Evolutionary conservation across 495 filamentous ascomycete species (phyloP).

Genomic region (Penicillium macrosclerotiorum): DNA sequence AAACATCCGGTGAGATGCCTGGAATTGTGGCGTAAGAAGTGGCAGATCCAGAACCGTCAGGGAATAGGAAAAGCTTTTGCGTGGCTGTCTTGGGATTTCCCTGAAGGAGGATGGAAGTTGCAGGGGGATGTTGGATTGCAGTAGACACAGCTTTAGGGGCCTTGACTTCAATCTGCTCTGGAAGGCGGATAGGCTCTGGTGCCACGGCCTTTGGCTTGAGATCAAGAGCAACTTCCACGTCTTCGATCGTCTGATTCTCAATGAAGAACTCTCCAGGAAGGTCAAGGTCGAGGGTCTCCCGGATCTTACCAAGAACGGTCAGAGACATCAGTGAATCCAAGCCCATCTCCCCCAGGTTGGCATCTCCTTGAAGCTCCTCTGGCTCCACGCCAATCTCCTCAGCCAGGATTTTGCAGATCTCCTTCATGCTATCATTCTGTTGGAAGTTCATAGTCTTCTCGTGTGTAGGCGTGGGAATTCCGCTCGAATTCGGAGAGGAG

Average conservation of each 20-base stretch:
- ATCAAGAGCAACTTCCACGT: constrained; percentile 47
- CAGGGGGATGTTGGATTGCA: constrained; percentile 34
- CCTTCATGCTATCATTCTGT: constrained; percentile 45
- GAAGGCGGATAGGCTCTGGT: constrained; percentile 20
- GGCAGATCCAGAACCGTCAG: constrained; percentile 51
- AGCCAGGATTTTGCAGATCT: constrained; percentile 58
- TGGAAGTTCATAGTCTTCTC: constrained; percentile 37
- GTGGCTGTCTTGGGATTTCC: constrained; percentile 44
- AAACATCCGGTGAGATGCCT: constrained; percentile 51
- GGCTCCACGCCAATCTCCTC: constrained; percentile 66
- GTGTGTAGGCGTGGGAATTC: constrained; percentile 30
- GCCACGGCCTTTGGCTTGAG: constrained; percentile 34
- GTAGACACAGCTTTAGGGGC: constrained; percentile 14
- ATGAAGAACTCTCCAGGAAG: constrained; percentile 58
- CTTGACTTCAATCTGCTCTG: constrained; percentile 17
- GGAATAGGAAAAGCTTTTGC: constrained; percentile 48
- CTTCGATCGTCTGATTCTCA: constrained; percentile 58
- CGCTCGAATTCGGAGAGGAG: constrained; percentile 35
- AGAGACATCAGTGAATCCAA: constrained; percentile 55
- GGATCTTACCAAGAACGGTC: constrained; percentile 47
- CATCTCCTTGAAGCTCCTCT: constrained; percentile 53
- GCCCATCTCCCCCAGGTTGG: constrained; percentile 47
- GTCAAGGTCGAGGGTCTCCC: constrained; percentile 53
- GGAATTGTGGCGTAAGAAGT: constrained; percentile 62
- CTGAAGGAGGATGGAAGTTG: constrained; percentile 52